Percentiles rank a stretch among this genome's conserved stretches.
phyloP scores from a whole-genome alignment of 2,329 filamentous ascomycete species.

The Chaetothyriales sp. region DNA sequence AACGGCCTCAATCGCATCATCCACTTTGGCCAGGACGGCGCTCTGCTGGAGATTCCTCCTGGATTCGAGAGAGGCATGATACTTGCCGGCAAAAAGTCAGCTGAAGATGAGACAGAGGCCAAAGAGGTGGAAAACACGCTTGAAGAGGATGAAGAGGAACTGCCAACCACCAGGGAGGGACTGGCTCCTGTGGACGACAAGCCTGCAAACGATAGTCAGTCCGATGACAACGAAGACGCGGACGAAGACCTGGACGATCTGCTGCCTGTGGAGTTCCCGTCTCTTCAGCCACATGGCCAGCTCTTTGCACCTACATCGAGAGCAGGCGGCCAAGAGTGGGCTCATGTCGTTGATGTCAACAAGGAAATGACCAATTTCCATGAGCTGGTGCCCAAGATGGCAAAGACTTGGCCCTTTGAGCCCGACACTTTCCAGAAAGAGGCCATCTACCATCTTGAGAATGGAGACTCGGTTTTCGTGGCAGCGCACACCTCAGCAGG shows the following conservation, averaged over 20 bases:
- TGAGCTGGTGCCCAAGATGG: slow-evolving; percentile 91
- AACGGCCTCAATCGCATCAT: slow-evolving; percentile 67
- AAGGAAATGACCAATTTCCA: slow-evolving; percentile 85
- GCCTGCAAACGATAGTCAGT: slow-evolving; percentile 7
- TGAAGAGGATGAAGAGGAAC: slow-evolving; percentile 25
- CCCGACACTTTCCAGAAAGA: slow-evolving; percentile 98
- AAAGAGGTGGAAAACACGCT: slow-evolving; percentile 54
- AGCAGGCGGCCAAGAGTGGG: slow-evolving; percentile 76
- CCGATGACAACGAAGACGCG: slow-evolving; percentile 25
- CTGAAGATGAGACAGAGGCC: slow-evolving; percentile 45
- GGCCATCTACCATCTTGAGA: slow-evolving; percentile 91
- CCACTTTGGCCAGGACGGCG: slow-evolving; percentile 60
- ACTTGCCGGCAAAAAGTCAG: slow-evolving; percentile 46
- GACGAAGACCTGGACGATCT: slow-evolving; percentile 65
- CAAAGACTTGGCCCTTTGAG: slow-evolving; percentile 89
- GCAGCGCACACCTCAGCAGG: slow-evolving; percentile 94
- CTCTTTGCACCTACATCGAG: slow-evolving; percentile 57
- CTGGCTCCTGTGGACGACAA: not conserved
- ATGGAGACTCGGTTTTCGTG: slow-evolving; percentile 93
- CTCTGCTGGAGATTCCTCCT: slow-evolving; percentile 66
- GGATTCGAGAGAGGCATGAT: slow-evolving; percentile 67
- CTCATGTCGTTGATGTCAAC: slow-evolving; percentile 94
- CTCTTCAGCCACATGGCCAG: slow-evolving; percentile 67
- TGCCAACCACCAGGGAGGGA: not conserved
- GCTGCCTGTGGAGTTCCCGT: slow-evolving; percentile 81